A percentile compares a stretch with the other conserved stretches of the same genome.
Conservation (phyloP, 1,284 basidiomycete genomes). For the Melanopsichium pennsylvanicum region DNA sequence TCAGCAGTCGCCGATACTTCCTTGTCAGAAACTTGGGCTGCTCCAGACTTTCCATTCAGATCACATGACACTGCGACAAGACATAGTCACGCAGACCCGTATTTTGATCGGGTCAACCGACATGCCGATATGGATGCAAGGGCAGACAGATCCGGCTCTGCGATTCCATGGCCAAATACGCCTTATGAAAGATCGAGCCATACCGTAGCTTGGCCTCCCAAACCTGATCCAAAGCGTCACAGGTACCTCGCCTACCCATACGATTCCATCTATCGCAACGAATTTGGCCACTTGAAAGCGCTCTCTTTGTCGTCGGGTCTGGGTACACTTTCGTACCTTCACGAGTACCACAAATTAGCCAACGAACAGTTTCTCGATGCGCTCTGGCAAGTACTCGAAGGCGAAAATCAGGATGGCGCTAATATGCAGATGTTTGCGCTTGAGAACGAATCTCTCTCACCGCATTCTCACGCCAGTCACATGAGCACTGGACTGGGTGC, state of each 20-base stretch:
- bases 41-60: conserved; percentile 6
- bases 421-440: conserved; percentile 48
- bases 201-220: conserved; percentile 44
- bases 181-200: conserved; percentile 39
- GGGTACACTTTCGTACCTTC: conserved; percentile 45
- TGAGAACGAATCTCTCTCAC: conserved; percentile 40
- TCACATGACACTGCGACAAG: not conserved
- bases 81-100: conserved; percentile 7
- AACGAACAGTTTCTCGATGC: conserved; percentile 51
- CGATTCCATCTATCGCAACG: conserved; percentile 47
- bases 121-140: conserved; percentile 11
- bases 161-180: conserved; percentile 47
- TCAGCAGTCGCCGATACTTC: not conserved
- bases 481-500: conserved; percentile 22
- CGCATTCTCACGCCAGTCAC: conserved; percentile 30
- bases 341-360: conserved; percentile 49
- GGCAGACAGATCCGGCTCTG: conserved; percentile 27
- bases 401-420: conserved; percentile 41
- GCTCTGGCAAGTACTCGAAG: conserved; percentile 45
- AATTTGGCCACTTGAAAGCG: conserved; percentile 46
- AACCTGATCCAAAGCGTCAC: conserved; percentile 36
- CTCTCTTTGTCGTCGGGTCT: conserved; percentile 43
- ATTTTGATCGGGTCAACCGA: conserved; percentile 7
- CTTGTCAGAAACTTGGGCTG: conserved; percentile 15
- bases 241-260: conserved; percentile 46